phyloP scores from a whole-genome alignment of 164 flowering plant species.

The Vitis riparia region DNA sequence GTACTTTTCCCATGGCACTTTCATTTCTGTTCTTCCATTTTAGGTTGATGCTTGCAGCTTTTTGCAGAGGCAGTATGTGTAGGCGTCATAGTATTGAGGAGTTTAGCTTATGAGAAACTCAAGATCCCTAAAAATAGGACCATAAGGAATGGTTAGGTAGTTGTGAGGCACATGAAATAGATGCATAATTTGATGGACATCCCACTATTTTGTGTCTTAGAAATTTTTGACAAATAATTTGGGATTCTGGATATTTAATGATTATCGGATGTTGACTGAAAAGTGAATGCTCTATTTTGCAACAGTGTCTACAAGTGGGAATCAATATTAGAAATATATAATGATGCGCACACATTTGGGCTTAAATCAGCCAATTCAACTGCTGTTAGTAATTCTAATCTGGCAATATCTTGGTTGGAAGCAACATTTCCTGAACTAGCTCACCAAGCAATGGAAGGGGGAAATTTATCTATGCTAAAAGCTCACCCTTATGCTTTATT shows the following conservation, averaged over 20 bases:
- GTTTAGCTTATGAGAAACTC: neutral
- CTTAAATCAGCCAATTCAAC: slow-evolving; percentile 56
- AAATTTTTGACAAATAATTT: too few species aligned
- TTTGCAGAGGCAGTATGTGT: neutral
- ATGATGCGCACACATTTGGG: slow-evolving; percentile 78
- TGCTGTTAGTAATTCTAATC: slow-evolving; percentile 66
- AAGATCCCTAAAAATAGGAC: neutral
- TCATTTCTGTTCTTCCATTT: neutral
- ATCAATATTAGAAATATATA: slow-evolving; percentile 68
- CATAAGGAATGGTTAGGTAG: neutral
- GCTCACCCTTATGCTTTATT: slow-evolving; percentile 71
- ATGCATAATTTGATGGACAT: neutral
- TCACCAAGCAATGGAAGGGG: slow-evolving; percentile 36
- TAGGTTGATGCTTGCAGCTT: neutral
- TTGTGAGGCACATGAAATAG: neutral
- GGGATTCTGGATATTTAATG: neutral
- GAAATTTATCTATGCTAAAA: slow-evolving; percentile 38
- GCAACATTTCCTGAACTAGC: slow-evolving; percentile 79
- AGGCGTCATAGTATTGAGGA: neutral
- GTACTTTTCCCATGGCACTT: slow-evolving; percentile 30
- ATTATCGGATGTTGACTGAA: neutral
- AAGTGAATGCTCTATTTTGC: slow-evolving; percentile 7
- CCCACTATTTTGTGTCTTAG: too few species aligned
- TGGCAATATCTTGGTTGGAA: slow-evolving; percentile 94
- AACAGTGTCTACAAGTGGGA: slow-evolving; percentile 75